These are phyloP conservation scores for Colletotrichum liaoningense DNA, from an alignment of 2,329 filamentous ascomycete species.

Conservation along the genomic window DNA sequence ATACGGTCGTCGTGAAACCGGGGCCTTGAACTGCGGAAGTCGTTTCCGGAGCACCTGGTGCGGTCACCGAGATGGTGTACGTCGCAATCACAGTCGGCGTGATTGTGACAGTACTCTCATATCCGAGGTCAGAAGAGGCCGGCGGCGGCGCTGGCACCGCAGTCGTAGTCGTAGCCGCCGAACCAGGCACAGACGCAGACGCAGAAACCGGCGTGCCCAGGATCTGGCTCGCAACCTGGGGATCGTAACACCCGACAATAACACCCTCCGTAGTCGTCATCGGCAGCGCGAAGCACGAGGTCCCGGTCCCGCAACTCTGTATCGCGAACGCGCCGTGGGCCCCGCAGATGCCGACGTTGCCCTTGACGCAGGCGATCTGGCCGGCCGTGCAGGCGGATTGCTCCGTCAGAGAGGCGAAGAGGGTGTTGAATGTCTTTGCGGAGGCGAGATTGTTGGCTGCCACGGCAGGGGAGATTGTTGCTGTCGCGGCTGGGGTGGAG, in stretches of 20 bases:
- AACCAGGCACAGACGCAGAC: slow-evolving; percentile 36
- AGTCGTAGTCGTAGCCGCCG: slow-evolving; percentile 1
- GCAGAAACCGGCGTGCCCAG: slow-evolving; percentile 47
- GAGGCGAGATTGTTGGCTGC: slow-evolving; percentile 58
- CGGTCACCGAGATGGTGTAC: slow-evolving; percentile 30
- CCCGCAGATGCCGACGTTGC: slow-evolving; percentile 60
- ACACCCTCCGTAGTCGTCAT: slow-evolving; percentile 61
- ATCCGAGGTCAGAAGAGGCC: background rate
- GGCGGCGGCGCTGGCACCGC: background rate
- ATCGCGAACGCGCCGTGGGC: slow-evolving; percentile 55
- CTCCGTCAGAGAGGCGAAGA: slow-evolving; percentile 57
- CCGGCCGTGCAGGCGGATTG: slow-evolving; percentile 57
- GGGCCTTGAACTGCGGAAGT: background rate
- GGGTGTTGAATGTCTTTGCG: slow-evolving; percentile 58
- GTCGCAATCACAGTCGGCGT: slow-evolving; percentile 26
- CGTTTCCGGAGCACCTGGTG: slow-evolving; percentile 9
- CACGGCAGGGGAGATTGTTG: slow-evolving; percentile 53
- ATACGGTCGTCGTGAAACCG: slow-evolving; percentile 16
- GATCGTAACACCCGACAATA: slow-evolving; percentile 59
- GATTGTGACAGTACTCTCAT: slow-evolving; percentile 20
- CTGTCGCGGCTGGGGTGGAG: slow-evolving; percentile 49
- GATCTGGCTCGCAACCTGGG: slow-evolving; percentile 52
- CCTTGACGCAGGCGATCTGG: slow-evolving; percentile 65
- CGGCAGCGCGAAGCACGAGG: slow-evolving; percentile 65
- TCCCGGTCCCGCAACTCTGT: slow-evolving; percentile 46